Conservation (phyloP, 805 yeast species). For the Alloascoidea hylecoeti region DNA sequence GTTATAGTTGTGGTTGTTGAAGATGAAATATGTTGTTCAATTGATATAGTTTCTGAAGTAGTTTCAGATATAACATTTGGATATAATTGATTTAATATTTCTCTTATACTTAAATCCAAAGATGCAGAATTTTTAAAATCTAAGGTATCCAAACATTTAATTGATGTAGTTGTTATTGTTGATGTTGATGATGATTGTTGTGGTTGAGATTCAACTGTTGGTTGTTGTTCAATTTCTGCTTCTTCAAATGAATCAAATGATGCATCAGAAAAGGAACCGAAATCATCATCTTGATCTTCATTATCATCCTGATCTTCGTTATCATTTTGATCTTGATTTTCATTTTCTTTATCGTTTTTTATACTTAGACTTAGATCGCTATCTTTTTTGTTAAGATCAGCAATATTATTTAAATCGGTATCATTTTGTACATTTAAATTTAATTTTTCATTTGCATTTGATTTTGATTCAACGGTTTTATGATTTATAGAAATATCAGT, state of each 20-base stretch:
- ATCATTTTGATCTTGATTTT: not conserved
- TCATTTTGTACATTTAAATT: too few relatives aligned
- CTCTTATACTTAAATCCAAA: not conserved
- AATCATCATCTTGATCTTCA: constrained; percentile 7
- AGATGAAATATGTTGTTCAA: too few relatives aligned
- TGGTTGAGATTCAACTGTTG: not conserved
- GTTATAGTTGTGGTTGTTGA: not conserved
- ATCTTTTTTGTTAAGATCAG: too few relatives aligned
- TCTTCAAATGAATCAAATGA: constrained; percentile 1
- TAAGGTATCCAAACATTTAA: not conserved
- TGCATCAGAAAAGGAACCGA: constrained; percentile 3
- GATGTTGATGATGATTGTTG: constrained; percentile 3
- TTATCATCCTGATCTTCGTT: constrained; percentile 14
- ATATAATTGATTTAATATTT: not conserved
- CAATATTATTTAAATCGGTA: too few relatives aligned
- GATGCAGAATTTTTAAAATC: not conserved
- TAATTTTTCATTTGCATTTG: too few relatives aligned
- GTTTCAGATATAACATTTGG: not conserved
- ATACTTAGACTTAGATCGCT: too few relatives aligned
- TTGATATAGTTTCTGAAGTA: not conserved
- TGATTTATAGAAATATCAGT: too few relatives aligned
- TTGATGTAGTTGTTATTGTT: not conserved
- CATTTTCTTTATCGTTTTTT: too few relatives aligned
- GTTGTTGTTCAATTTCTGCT: constrained; percentile 1
- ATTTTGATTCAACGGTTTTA: too few relatives aligned